Base-by-base conservation (phyloP, 23 red algal species). In the Porphyridium purpureum region DNA sequence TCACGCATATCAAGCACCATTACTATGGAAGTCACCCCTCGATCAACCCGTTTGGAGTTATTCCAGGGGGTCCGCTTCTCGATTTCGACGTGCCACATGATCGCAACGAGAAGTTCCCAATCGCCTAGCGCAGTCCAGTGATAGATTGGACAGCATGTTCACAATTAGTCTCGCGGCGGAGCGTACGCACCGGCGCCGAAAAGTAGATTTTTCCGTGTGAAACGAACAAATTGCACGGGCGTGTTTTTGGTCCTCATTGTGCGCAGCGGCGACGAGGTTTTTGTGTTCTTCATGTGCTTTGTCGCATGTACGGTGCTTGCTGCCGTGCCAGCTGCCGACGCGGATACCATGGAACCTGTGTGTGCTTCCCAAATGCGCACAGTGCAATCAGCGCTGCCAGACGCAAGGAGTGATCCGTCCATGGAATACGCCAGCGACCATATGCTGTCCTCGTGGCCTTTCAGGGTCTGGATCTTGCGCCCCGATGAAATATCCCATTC, bases 1-100 rank as follows among this genome's bases (percentile, higher is more conserved):
- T 81, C 35, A 74, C 70, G 24, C 84, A 93, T 38, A 93, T 93
- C 28, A 93, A 93, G 60, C 59, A 64, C 27, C 84, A 93, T 23
- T 93, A 93, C 50, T 80, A 63, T 21, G 44, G 44, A 19, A 69
- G 59, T 29, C 84, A 93, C 55, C 74, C 75, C 19, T 61, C 74
- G 21, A 80, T 93, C 49, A 93, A 93, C 21, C 72, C 72, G 9
- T 61, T 74, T 27, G 73, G 74, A 7, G 81, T 93, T 42, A 67
- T 93, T 33, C 84, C 84, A 2, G 35, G 33, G n/a, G 84, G 84
- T 1, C 84, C 84, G 2, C 69, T 80, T 15, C 47, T 93, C 46
- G 38, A 62, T 32, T 62, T 62, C 35, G 17, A 33, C 31, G 57
- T 36, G 1, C 2, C 7, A 15, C 57, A 62, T 36, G 33, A 62